Evolutionary conservation across 2,329 filamentous ascomycete species (phyloP), one percentile per base, ranked within the genome.

Genomic region (Pyrenochaeta sp.): DNA sequence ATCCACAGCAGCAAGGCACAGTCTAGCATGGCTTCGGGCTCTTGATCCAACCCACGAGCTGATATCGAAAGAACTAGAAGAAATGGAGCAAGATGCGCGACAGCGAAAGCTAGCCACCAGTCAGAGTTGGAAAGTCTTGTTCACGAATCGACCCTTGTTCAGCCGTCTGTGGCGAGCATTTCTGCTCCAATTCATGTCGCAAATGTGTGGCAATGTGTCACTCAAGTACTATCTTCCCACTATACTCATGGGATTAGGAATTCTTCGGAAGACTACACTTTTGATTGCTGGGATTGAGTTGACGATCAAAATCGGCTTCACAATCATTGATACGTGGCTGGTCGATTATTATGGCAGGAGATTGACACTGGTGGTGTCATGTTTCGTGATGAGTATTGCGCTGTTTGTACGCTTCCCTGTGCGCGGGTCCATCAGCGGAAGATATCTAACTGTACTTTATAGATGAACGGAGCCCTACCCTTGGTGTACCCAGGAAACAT

Each of bases 221-320:
- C 83, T 84, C 72, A 83, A 84, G 54, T 83, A 84, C 53, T 83
- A 83, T 52, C 72, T 84, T 0, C 81, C 81, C 0, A 76, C 74
- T 0, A 76, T 83, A 7, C 78, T 84, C 44, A 63, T 72, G 37
- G 74, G 74, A 3, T 66, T 84, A 2, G 81, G 82, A 0, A 62
- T 83, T 1, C 67, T 70, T 24, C 74, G 74, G 5, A 72, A 77
- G 7, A 43, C 78, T 11, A 75, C 79, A 1, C 64, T 84, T 29
- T 69, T 83, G 64, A 77, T 78, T 1, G 77, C 79, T 5, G 81
- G 80, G 2, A 77, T 81, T 21, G 81, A 84, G 60, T 81, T 78
- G 51, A 82, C 80, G 1, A 58, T 80, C 6, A 84, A 84, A 61
- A 81, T 83, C 26, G 78, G 71, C 3, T 81, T 80, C 62, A 80